phyloP scores from a whole-genome alignment of 2,329 filamentous ascomycete genomes.

The Bretziella fagacearum region DNA sequence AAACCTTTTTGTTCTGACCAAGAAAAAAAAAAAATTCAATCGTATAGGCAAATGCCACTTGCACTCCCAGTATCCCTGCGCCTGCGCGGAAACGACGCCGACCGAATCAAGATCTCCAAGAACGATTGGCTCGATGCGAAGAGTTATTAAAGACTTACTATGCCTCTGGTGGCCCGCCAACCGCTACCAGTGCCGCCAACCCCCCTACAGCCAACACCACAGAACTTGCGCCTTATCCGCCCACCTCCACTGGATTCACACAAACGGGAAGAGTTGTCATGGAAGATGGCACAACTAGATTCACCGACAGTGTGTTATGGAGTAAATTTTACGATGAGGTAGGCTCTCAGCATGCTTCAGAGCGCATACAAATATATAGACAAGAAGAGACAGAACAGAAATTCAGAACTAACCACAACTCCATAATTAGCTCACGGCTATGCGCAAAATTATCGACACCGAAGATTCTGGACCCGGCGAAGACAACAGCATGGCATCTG shows the following conservation, averaged over 20 bases:
- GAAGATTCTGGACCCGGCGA: constrained; percentile 24
- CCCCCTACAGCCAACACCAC: constrained; percentile 5
- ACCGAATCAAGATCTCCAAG: constrained; percentile 44
- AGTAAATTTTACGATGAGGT: constrained; percentile 40
- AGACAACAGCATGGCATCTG: constrained; percentile 34
- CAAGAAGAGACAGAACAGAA: too few relatives aligned
- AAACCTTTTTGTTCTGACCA: background rate
- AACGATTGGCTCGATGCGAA: constrained; percentile 41
- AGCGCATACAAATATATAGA: too few relatives aligned
- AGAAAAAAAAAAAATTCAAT: constrained; percentile 12
- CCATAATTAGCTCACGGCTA: constrained; percentile 32
- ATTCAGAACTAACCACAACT: background rate
- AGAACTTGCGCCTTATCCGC: constrained; percentile 13
- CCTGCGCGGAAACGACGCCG: constrained; percentile 41
- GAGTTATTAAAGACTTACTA: constrained; percentile 42
- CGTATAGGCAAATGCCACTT: constrained; percentile 38
- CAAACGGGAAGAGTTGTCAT: constrained; percentile 36
- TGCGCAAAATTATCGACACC: constrained; percentile 40
- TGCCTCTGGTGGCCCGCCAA: constrained; percentile 17
- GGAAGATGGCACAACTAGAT: constrained; percentile 37
- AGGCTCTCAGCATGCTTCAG: constrained; percentile 17
- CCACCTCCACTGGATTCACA: constrained; percentile 22
- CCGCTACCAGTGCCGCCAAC: constrained; percentile 3
- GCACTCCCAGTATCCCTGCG: constrained; percentile 42
- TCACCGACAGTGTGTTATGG: constrained; percentile 40